These are phyloP conservation scores for Hyparrhenia diplandra DNA, from an alignment of 176 grass and related monocot species.

Conservation along the genomic window DNA sequence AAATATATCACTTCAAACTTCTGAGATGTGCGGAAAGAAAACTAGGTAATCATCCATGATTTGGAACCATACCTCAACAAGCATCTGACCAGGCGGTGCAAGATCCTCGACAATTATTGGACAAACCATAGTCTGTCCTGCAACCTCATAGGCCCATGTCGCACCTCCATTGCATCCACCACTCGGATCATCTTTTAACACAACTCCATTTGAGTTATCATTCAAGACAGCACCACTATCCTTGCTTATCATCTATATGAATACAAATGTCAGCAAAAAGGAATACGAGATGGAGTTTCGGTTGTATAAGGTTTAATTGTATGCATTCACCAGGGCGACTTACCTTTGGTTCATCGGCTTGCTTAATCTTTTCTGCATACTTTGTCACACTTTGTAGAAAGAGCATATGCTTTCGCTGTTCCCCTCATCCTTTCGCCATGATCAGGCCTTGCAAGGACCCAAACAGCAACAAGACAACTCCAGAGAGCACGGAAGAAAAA, in stretches of 20 bases:
- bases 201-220: constrained; percentile 79
- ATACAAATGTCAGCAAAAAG: constrained; percentile 31
- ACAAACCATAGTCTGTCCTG: constrained; percentile 89
- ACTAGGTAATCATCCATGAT: not conserved
- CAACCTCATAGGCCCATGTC: constrained; percentile 97
- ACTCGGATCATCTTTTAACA: constrained; percentile 85
- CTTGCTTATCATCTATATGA: constrained; percentile 79
- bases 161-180: constrained; percentile 54
- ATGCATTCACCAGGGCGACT: constrained; percentile 5
- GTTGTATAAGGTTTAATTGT: constrained; percentile 1
- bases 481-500: no score
- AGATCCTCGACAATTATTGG: constrained; percentile 98
- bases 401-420: constrained; percentile 99
- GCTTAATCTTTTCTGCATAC: constrained; percentile 92
- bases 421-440: no score
- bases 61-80: constrained; percentile 82
- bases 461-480: no score
- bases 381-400: constrained; percentile 99
- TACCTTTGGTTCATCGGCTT: constrained; percentile 91
- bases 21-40: not conserved
- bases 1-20: constrained; percentile 6
- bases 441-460: no score
- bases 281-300: not conserved
- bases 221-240: constrained; percentile 78
- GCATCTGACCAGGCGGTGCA: constrained; percentile 83